A percentile compares a stretch with the other conserved stretches of the same genome.
Conservation (phyloP, 495 filamentous ascomycete genomes). For the Penicillium steckii region DNA sequence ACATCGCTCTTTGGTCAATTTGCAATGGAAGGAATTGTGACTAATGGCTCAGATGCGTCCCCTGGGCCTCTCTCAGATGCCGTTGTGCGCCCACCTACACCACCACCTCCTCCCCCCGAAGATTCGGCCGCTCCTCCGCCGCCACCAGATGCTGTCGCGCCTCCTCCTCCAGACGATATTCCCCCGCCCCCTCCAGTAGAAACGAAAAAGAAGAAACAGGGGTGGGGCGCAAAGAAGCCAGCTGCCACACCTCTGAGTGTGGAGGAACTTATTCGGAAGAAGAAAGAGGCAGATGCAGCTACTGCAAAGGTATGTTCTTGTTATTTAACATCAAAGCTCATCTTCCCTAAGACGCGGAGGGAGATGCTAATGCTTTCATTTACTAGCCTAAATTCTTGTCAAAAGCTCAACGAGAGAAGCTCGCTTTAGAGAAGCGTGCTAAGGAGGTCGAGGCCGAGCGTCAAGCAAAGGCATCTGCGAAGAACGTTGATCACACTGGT, state of each 20-base stretch:
- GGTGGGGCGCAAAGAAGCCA: conserved; percentile 47
- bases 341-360: neutral
- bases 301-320: conserved; percentile 61
- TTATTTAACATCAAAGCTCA: neutral
- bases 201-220: conserved; percentile 54
- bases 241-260: conserved; percentile 62
- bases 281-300: conserved; percentile 74
- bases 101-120: conserved; percentile 59
- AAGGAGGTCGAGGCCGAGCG: conserved; percentile 79
- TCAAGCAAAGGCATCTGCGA: conserved; percentile 33
- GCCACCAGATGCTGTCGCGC: conserved; percentile 47
- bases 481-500: conserved; percentile 31
- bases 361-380: conserved; percentile 11
- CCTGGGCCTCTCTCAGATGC: conserved; percentile 36
- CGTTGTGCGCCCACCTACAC: conserved; percentile 36
- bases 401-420: conserved; percentile 81
- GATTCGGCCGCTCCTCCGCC: conserved; percentile 43
- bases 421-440: conserved; percentile 79
- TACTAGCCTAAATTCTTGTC: conserved; percentile 84
- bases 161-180: conserved; percentile 39
- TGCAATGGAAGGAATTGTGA: conserved; percentile 29
- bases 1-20: neutral
- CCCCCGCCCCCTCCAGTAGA: conserved; percentile 36
- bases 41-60: conserved; percentile 23
- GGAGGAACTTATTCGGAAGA: conserved; percentile 74